phyloP scores from a whole-genome alignment of 345 rosid genomes.

The Populus davidiana region DNA sequence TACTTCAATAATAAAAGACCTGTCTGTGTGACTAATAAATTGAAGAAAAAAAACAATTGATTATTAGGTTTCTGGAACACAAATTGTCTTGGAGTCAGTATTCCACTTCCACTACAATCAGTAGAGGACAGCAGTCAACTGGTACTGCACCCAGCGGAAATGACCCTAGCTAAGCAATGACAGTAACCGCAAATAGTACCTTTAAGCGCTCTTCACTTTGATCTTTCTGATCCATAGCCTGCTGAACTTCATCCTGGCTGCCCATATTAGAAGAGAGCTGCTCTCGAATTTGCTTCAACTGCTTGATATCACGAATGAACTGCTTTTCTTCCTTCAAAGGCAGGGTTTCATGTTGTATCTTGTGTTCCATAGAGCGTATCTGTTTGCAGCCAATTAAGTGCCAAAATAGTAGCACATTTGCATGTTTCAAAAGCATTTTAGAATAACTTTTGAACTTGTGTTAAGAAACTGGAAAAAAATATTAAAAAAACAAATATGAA shows the following conservation, averaged over 20 bases:
- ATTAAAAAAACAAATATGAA: not conserved
- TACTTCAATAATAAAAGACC: not conserved
- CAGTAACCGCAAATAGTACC: slow-evolving; percentile 40
- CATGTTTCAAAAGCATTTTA: not conserved
- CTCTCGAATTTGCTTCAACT: slow-evolving; percentile 55
- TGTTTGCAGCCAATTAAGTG: slow-evolving; percentile 21
- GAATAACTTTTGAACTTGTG: not conserved
- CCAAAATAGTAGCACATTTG: slow-evolving; percentile 22
- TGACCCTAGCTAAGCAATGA: not conserved
- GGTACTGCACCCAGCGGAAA: too few relatives aligned
- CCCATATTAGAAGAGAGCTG: slow-evolving; percentile 54
- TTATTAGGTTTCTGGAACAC: not conserved
- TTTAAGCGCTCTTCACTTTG: slow-evolving; percentile 64
- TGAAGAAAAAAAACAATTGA: not conserved
- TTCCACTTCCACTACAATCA: too few relatives aligned
- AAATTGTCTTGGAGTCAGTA: too few relatives aligned
- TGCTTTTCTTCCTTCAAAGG: slow-evolving; percentile 74
- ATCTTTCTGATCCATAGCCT: slow-evolving; percentile 56
- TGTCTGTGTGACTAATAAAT: not conserved
- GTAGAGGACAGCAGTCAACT: too few relatives aligned
- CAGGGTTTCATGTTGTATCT: slow-evolving; percentile 68
- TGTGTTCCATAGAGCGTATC: slow-evolving; percentile 65
- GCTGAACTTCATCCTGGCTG: slow-evolving; percentile 55
- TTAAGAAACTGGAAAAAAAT: not conserved
- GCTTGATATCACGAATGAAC: slow-evolving; percentile 63